Percentiles rank a stretch among this genome's conserved stretches.
phyloP scores from a whole-genome alignment of 1,284 basidiomycete genomes.

The Cutaneotrichosporon curvatum region DNA sequence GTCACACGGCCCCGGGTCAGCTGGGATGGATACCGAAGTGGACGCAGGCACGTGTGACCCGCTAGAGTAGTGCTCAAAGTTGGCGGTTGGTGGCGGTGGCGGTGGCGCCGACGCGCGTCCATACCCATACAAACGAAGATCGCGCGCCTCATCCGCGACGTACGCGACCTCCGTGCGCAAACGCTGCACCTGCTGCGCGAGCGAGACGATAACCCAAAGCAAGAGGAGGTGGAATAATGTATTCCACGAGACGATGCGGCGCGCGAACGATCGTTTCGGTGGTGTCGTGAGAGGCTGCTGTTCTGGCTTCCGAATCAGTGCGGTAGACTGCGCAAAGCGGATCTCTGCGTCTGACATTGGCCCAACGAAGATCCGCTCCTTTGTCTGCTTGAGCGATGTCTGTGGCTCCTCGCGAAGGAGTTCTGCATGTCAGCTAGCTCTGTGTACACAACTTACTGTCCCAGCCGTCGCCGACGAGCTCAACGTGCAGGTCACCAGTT shows the following conservation, averaged over 20 bases:
- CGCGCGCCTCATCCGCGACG: conserved; percentile 32
- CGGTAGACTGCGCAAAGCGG: neutral
- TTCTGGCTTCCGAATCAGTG: no score
- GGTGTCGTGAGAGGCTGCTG: neutral
- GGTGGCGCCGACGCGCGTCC: conserved; percentile 1
- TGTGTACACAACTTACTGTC: conserved; percentile 19
- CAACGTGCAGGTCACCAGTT: conserved; percentile 19
- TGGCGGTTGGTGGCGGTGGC: no score
- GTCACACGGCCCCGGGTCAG: no score
- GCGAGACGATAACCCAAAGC: conserved; percentile 30
- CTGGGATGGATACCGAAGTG: no score
- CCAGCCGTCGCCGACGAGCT: conserved; percentile 27
- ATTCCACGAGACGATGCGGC: conserved; percentile 21
- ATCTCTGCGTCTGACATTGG: neutral
- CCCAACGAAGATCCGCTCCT: conserved; percentile 8
- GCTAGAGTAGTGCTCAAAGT: no score
- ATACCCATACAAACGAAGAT: conserved; percentile 28
- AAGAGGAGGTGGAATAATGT: conserved; percentile 30
- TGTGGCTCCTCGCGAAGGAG: conserved; percentile 6
- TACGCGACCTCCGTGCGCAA: conserved; percentile 34
- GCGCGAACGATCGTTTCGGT: neutral
- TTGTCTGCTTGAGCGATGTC: conserved; percentile 10
- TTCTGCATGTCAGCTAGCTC: conserved; percentile 9
- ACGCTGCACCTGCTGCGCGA: conserved; percentile 30
- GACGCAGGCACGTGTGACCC: no score